phyloP scores from a whole-genome alignment of 2,329 filamentous ascomycete species.

The Clonostachys solani region DNA sequence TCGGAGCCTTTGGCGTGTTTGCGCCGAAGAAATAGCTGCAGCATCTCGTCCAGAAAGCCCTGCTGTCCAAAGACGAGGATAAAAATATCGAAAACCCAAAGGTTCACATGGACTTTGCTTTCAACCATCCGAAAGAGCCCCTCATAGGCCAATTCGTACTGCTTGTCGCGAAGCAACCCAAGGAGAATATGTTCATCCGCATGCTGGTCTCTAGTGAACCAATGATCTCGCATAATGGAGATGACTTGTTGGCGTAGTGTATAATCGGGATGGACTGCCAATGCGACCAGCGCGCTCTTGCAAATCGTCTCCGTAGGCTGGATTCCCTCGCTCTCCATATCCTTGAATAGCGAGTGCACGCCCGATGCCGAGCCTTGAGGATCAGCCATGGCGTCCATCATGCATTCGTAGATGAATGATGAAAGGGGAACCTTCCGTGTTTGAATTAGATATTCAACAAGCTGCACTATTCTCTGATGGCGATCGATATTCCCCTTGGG shows the following conservation, averaged over 20 bases:
- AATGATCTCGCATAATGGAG: conserved; percentile 67
- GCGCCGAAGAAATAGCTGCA: conserved; percentile 61
- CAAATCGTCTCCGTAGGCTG: conserved; percentile 63
- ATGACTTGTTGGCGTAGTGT: conserved; percentile 68
- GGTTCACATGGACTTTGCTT: conserved; percentile 48
- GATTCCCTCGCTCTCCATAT: conserved; percentile 63
- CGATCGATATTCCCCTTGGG: not conserved
- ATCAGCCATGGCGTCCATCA: conserved; percentile 69
- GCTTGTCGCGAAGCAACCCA: conserved; percentile 74
- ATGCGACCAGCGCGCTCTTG: conserved; percentile 65
- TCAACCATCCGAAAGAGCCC: conserved; percentile 64
- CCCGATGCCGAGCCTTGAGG: conserved; percentile 62
- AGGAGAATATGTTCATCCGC: conserved; percentile 66
- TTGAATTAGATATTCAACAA: conserved; percentile 56
- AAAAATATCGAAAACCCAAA: conserved; percentile 77
- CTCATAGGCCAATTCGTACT: conserved; percentile 76
- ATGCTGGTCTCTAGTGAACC: conserved; percentile 47
- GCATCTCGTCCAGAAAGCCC: conserved; percentile 73
- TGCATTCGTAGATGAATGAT: conserved; percentile 63
- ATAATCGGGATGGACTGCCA: conserved; percentile 85
- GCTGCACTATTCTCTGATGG: conserved; percentile 18
- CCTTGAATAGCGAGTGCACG: conserved; percentile 60
- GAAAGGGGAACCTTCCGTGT: conserved; percentile 51
- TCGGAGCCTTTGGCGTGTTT: conserved; percentile 25
- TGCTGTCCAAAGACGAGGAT: conserved; percentile 68